Base-by-base conservation (phyloP, 2,329 filamentous ascomycete species). In the Dothistroma pini region DNA sequence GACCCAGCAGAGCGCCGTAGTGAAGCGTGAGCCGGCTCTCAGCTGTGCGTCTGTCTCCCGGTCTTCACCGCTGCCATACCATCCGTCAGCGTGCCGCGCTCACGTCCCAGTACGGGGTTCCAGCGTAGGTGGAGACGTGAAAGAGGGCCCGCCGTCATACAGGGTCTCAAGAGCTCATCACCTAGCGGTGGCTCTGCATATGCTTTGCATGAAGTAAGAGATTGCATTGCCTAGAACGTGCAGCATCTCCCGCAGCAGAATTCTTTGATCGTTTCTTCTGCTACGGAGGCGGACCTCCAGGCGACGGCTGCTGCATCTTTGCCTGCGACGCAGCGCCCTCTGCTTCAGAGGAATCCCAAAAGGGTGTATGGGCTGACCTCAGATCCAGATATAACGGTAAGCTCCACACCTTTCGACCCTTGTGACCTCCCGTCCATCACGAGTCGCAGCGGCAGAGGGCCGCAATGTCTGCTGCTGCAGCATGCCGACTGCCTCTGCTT, bases 311-410 rank as follows among this genome's bases (percentile, higher is more conserved):
- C 51, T 32, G 29, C 48, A 19, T 51, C 48, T 51, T n/a, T 35
- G 31, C 51, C 34, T n/a, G 51, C 51, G n/a, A 53, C 22, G 9
- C 25, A 53, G 51, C 51, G 51, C 31, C 25, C 14, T 53, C 25
- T n/a, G 25, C n/a, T 21, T 12, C 29, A 10, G 7, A n/a, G 16
- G 25, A 35, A 53, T 31, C 10, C 12, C 22, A 19, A 53, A 29
- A 53, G 51, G 51, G 51, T 53, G 51, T 53, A 31, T 35, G 51
- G 31, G 51, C 51, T 53, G 51, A 53, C 51, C 51, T 53, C 51
- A 53, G 51, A 53, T 53, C 31, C 51, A 53, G 25, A 34, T 53
- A 53, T 53, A 53, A 34, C 51, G 51, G 51, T 53, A 53, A 53
- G 51, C 51, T 53, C 31, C 51, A 53, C 51, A 51, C 31, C 11